Base-by-base conservation (phyloP, 2,329 filamentous ascomycete genomes). In the Raffaelea deltoideospora region DNA sequence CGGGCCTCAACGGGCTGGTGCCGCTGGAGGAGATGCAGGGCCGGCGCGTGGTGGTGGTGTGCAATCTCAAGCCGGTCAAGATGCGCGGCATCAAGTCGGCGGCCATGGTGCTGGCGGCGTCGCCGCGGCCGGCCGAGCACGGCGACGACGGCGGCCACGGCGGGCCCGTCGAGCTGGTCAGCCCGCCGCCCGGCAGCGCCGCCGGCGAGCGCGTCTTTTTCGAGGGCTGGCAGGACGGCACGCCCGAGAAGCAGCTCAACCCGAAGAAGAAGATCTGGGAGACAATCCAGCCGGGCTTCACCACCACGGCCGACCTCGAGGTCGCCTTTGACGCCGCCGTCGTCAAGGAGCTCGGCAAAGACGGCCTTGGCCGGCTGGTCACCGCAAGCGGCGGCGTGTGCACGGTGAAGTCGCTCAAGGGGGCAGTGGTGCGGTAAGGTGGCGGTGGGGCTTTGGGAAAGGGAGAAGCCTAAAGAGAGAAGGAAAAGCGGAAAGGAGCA, bases 241-340 rank as follows among this genome's bases (percentile, higher is more conserved):
- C 93, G 66, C 86, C 90, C 0, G 90, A 98, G 69, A 79, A 79
- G 43, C 75, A 88, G 35, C 70, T 98, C 40, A 98, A 96, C 69
- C 90, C 90, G 40, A 98, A 98, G 79, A 98, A 96, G 77, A 96
- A 96, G 77, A 67, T 96, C 43, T 96, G 88, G 87, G 90, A 98
- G 69, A 84, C 72, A 10, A 84, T 94, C 61, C 88, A 96, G 68
- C 86, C 87, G 1, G 90, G 88, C 0, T 96, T 96, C 63, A 93
- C 83, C 22, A 98, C 88, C 8, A 93, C 80, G 2, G 79, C 79
- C 8, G 60, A 58, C 33, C 66, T 88, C 35, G 81, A 87, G 59
- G 88, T 94, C 26, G 86, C 71, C 0, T 98, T 96, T 54, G 82
- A 96, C 51, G 82, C 81, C 3, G 69, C 61, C 31, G 76, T 66